Percentiles rank a stretch among this genome's conserved stretches.
Conservation (phyloP, 2,329 filamentous ascomycete genomes). For the Huntiella abstrusa region DNA sequence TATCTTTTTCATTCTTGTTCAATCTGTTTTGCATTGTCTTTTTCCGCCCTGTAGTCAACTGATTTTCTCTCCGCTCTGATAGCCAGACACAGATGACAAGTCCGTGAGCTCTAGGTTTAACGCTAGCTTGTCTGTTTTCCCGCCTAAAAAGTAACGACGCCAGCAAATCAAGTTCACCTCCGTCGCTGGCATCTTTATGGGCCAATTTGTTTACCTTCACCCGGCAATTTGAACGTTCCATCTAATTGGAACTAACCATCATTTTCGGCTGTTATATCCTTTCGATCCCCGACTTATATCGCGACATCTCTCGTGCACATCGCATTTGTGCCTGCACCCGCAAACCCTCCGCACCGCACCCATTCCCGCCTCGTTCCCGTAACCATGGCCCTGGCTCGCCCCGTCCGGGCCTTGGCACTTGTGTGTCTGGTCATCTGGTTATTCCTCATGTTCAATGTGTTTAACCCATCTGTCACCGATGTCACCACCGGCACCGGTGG, state of each 20-base stretch:
- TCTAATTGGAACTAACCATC: too few relatives aligned
- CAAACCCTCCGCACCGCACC: slow-evolving; percentile 5
- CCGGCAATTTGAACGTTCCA: too few relatives aligned
- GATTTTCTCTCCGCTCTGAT: background rate
- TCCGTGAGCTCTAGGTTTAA: background rate
- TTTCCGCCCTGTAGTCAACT: background rate
- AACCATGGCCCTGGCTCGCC: slow-evolving; percentile 69
- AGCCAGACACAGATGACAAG: background rate
- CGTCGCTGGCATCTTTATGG: too few relatives aligned
- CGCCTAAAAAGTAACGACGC: background rate
- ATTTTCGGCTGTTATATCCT: too few relatives aligned
- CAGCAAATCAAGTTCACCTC: background rate
- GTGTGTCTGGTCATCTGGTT: slow-evolving; percentile 54
- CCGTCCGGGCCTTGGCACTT: slow-evolving; percentile 60
- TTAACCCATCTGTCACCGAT: slow-evolving; percentile 35
- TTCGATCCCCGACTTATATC: background rate
- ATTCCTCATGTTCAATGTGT: slow-evolving; percentile 61
- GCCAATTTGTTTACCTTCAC: too few relatives aligned
- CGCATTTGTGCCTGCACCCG: background rate
- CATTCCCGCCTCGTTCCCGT: slow-evolving; percentile 6
- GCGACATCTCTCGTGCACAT: background rate
- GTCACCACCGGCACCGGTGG: slow-evolving; percentile 18
- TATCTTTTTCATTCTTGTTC: background rate
- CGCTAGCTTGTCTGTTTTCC: background rate
- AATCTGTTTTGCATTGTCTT: background rate